Conservation (phyloP, 2,329 filamentous ascomycete genomes). For the Lachnellula suecica region DNA sequence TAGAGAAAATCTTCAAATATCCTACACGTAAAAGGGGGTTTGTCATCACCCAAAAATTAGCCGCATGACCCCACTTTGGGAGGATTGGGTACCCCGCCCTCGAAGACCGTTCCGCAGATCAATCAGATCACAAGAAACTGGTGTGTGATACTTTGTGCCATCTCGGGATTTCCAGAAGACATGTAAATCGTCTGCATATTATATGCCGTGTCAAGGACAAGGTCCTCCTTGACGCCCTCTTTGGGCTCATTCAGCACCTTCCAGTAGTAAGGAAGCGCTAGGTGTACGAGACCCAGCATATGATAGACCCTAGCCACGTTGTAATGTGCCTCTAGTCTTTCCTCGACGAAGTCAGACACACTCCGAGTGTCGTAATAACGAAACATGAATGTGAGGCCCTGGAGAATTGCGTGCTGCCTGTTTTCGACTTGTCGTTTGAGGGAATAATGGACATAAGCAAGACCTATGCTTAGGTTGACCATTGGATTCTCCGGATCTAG, state of each 20-base stretch:
- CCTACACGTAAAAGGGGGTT: too few species aligned
- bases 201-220: conserved; percentile 71
- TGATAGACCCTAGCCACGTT: conserved; percentile 79
- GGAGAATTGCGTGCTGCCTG: conserved; percentile 80
- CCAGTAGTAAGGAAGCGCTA: conserved; percentile 72
- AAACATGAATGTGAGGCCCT: conserved; percentile 80
- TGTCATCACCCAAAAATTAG: too few species aligned
- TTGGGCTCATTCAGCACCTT: conserved; percentile 43
- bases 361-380: conserved; percentile 66
- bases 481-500: conserved; percentile 75
- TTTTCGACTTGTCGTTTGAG: conserved; percentile 90
- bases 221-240: conserved; percentile 47
- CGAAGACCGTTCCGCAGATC: background rate
- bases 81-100: background rate
- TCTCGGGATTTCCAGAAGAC: conserved; percentile 59
- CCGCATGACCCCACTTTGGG: background rate
- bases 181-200: conserved; percentile 69
- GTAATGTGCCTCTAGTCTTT: conserved; percentile 76
- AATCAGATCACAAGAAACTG: conserved; percentile 47
- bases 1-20: background rate
- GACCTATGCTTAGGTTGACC: conserved; percentile 77
- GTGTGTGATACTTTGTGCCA: conserved; percentile 60
- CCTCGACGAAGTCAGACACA: conserved; percentile 33
- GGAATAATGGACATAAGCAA: conserved; percentile 84
- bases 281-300: conserved; percentile 67